Percentiles rank a stretch among this genome's conserved stretches.
Conservation (phyloP, 78 protist genomes). For the Guillardia theta region DNA sequence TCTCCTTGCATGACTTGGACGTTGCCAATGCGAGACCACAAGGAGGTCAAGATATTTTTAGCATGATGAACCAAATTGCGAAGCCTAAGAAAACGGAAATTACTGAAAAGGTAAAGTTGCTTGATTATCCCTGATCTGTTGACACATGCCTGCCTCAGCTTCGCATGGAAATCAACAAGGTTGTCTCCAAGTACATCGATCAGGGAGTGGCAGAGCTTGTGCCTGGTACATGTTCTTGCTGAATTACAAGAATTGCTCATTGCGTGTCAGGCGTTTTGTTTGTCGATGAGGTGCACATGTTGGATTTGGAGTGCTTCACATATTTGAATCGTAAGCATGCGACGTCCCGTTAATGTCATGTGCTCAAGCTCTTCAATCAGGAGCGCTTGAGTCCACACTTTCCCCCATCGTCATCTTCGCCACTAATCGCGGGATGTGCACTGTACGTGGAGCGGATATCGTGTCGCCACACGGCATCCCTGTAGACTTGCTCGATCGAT, state of each 20-base stretch:
- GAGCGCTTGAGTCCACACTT: constrained; percentile 95
- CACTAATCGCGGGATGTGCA: constrained; percentile 95
- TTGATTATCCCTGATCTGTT: too few relatives aligned
- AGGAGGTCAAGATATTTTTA: constrained; percentile 96
- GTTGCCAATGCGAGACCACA: constrained; percentile 93
- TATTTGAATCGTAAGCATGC: constrained; percentile 97
- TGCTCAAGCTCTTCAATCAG: too few relatives aligned
- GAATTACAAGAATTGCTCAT: too few relatives aligned
- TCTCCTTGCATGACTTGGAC: constrained; percentile 99
- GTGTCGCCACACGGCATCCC: constrained; percentile 99
- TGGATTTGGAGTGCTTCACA: constrained; percentile 99
- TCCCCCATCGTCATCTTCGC: constrained; percentile 99
- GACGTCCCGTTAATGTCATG: too few relatives aligned
- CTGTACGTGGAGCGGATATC: constrained; percentile 79
- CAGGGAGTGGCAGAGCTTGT: constrained; percentile 99
- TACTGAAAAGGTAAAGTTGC: too few relatives aligned
- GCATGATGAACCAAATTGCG: constrained; percentile 92
- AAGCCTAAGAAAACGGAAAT: constrained; percentile 99
- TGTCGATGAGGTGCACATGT: constrained; percentile 99
- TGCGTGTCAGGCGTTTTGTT: too few relatives aligned
- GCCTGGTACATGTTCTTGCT: too few relatives aligned
- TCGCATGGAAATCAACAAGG: constrained; percentile 97
- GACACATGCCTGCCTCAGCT: too few relatives aligned
- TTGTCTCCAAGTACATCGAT: constrained; percentile 98
- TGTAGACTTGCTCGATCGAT: constrained; percentile 77